Base-by-base conservation (phyloP, 1,284 basidiomycete species). In the Neolentinus lepideus region DNA sequence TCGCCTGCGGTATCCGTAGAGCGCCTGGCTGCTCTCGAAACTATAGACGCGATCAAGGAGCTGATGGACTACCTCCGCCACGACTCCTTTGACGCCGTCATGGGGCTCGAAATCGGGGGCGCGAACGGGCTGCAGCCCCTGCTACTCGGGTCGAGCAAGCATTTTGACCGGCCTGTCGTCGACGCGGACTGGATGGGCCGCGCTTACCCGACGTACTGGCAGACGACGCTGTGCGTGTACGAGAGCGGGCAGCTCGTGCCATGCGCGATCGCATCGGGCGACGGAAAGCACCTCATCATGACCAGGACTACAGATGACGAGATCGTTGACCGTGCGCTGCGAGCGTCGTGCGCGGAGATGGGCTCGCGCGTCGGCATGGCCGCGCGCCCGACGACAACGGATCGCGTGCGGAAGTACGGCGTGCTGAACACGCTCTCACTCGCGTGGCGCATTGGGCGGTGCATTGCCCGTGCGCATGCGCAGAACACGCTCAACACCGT, bases 101-200 rank as follows among this genome's bases (percentile, higher is more conserved):
- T 54, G 26, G 59, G 60, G 1, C 60, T 62, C 6, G 64, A 65
- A 46, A 62, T 72, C 38, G 70, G 70, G 10, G 70, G 69, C 6
- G 61, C 62, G 2, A 72, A 72, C 57, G 70, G 69, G 4, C 62
- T 70, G 56, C 60, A 66, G 54, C 61, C 63, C 52, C 57, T 70
- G 56, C 56, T 68, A 8, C 56, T 64, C 12, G 69, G 64, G 11
- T 61, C 66, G 3, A 60, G 56, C 9, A 57, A 54, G 19, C 52
- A 62, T 33, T 58, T 71, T 45, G 57, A 68, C 53, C 47, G 66
- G 9, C 69, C 69, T 1, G 58, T 67, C 9, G 35, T 71, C 14
- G 70, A 71, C 52, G 67, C 65, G 11, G 70, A 71, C 48, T 60
- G 62, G 24, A 65, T 65, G 64, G 64, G 64, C 1, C 61, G 64